A percentile compares a stretch with the other conserved stretches of the same genome.
Evolutionary conservation across 2,329 filamentous ascomycete genomes (phyloP).

Genomic region (Cytospora piceicola): DNA sequence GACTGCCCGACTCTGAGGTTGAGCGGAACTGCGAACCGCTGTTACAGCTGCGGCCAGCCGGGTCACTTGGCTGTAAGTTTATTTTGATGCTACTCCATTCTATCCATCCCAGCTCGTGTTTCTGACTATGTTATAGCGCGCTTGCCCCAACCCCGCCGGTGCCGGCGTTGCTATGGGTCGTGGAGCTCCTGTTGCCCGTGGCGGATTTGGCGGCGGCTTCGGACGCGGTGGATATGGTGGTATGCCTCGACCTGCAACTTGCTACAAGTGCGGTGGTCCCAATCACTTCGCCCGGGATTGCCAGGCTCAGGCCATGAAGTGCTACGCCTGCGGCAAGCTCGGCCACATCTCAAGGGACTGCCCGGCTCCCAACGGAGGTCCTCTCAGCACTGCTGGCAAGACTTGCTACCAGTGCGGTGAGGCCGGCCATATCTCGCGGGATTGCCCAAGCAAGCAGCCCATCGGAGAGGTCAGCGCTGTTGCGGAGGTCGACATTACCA

Average conservation of each 20-base stretch:
- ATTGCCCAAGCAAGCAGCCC: slow-evolving; percentile 77
- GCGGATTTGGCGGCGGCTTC: slow-evolving; percentile 63
- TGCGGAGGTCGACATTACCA: slow-evolving; percentile 49
- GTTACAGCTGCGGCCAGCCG: slow-evolving; percentile 94
- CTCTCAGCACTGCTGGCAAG: slow-evolving; percentile 94
- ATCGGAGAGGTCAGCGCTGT: slow-evolving; percentile 51
- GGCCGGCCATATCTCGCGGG: slow-evolving; percentile 92
- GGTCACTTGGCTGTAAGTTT: slow-evolving; percentile 84
- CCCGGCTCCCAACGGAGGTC: slow-evolving; percentile 93
- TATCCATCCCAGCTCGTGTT: slow-evolving; percentile 20
- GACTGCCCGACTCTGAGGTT: slow-evolving; percentile 96
- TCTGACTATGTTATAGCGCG: slow-evolving; percentile 57
- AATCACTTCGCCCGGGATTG: slow-evolving; percentile 99
- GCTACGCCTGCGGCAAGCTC: slow-evolving; percentile 94
- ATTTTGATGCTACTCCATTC: not conserved
- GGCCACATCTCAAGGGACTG: slow-evolving; percentile 93
- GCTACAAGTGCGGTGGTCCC: slow-evolving; percentile 79
- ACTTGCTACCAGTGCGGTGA: slow-evolving; percentile 98
- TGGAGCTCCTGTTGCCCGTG: slow-evolving; percentile 71
- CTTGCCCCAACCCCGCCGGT: slow-evolving; percentile 77
- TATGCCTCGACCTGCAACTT: slow-evolving; percentile 69
- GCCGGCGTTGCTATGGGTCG: slow-evolving; percentile 64
- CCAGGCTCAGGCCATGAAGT: slow-evolving; percentile 98
- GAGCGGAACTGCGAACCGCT: slow-evolving; percentile 82
- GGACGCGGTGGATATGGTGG: slow-evolving; percentile 77